Conservation (phyloP, 2,329 filamentous ascomycete species). For the Trichophyton equinum region DNA sequence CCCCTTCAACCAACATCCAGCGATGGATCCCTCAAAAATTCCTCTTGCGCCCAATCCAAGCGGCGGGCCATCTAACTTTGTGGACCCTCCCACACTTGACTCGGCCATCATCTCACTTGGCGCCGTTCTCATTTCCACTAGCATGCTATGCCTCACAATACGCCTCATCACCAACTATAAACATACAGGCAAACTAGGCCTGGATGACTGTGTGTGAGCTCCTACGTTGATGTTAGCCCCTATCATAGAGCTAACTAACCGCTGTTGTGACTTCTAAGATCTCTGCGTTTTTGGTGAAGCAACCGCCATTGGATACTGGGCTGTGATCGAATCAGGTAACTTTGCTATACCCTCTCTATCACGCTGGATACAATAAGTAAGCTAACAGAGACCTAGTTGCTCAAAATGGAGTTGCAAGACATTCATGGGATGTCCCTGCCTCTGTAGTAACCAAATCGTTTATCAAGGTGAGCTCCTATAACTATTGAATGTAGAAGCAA, state of each 20-base stretch:
- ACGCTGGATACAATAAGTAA: neutral
- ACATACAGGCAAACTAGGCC: neutral
- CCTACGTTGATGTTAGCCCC: neutral
- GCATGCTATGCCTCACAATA: neutral
- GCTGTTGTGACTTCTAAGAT: neutral
- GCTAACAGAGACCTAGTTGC: neutral
- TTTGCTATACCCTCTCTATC: neutral
- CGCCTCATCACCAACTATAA: neutral
- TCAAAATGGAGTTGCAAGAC: neutral
- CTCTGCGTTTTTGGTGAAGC: neutral
- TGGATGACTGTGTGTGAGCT: slow-evolving; percentile 1
- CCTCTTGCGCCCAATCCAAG: neutral
- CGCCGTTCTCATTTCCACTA: neutral
- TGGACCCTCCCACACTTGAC: neutral
- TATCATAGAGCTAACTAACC: neutral
- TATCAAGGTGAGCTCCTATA: neutral
- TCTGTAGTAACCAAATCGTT: neutral
- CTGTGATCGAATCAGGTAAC: neutral
- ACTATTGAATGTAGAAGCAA: too few species aligned
- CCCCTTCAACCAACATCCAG: neutral
- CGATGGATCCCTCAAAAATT: neutral
- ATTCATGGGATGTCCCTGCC: neutral
- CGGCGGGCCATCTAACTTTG: neutral
- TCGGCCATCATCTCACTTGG: neutral
- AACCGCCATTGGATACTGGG: neutral